These are phyloP conservation scores for Eutrema japonicum DNA, from an alignment of 345 rosid genomes.

Conservation along the genomic window DNA sequence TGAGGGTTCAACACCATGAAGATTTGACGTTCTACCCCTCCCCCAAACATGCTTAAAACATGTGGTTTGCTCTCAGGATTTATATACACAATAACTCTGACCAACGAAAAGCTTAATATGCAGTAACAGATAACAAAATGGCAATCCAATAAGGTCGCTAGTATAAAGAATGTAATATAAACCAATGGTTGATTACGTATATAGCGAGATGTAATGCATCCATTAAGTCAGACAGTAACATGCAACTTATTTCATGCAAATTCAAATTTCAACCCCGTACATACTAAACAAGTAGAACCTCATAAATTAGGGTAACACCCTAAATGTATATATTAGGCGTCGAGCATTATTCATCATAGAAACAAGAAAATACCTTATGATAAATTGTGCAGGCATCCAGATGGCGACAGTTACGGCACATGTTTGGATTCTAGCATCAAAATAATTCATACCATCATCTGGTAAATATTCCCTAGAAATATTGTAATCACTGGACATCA, in stretches of 20 bases:
- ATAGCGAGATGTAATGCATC: not conserved
- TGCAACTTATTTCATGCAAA: conserved; percentile 18
- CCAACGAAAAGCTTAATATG: conserved; percentile 16
- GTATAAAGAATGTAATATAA: conserved; percentile 19
- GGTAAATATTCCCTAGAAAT: conserved; percentile 12
- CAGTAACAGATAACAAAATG: conserved; percentile 16
- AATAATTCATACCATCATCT: conserved; percentile 19
- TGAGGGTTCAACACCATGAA: conserved; percentile 29
- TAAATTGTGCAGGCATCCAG: conserved; percentile 81
- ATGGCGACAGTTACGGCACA: conserved; percentile 91
- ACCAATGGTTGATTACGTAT: conserved; percentile 1
- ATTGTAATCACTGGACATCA: conserved; percentile 24
- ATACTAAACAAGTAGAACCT: conserved; percentile 15
- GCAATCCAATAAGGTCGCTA: not conserved
- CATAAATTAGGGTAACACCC: conserved; percentile 2
- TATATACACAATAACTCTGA: conserved; percentile 14
- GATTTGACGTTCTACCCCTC: conserved; percentile 23
- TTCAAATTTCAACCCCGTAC: not conserved
- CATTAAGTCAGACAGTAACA: conserved; percentile 13
- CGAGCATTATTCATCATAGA: conserved; percentile 5
- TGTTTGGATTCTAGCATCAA: conserved; percentile 66
- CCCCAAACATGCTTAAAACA: conserved; percentile 16
- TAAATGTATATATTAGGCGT: not conserved
- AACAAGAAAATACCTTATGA: conserved; percentile 75
- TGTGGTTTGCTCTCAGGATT: conserved; percentile 17